phyloP scores from a whole-genome alignment of 75 land plant species.

The Larix kaempferi region DNA sequence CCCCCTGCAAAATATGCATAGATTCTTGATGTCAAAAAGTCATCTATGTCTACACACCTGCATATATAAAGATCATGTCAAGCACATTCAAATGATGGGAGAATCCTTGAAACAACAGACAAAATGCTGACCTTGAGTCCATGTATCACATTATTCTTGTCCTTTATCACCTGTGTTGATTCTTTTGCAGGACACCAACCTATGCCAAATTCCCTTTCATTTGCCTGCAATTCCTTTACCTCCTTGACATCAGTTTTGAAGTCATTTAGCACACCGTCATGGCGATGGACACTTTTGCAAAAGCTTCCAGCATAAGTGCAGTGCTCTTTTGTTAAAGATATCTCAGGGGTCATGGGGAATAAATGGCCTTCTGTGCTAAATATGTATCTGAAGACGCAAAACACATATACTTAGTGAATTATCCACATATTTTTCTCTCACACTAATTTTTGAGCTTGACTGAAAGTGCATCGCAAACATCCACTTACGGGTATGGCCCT shows the following conservation, averaged over 20 bases:
- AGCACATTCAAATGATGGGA: background rate
- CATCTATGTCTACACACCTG: background rate
- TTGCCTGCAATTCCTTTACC: constrained; percentile 12
- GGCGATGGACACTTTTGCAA: constrained; percentile 36
- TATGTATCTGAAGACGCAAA: constrained; percentile 54
- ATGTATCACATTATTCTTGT: constrained; percentile 16
- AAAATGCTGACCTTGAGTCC: constrained; percentile 38
- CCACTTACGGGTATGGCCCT: constrained; percentile 92
- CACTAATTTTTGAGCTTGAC: background rate
- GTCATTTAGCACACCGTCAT: constrained; percentile 12
- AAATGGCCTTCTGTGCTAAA: constrained; percentile 99
- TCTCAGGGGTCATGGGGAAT: constrained; percentile 87
- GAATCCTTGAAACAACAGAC: background rate
- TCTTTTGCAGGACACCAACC: constrained; percentile 11
- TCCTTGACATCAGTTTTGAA: constrained; percentile 12
- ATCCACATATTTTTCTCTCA: background rate
- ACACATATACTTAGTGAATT: background rate
- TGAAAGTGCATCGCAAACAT: background rate
- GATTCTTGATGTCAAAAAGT: background rate
- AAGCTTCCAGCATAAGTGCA: constrained; percentile 80
- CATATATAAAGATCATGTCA: background rate
- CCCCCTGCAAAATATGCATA: constrained; percentile 48
- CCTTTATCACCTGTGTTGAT: constrained; percentile 11
- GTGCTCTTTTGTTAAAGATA: constrained; percentile 74
- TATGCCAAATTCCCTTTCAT: constrained; percentile 15